Base-by-base conservation (phyloP, 2,329 filamentous ascomycete species). In the Paecilomyces sp. region DNA sequence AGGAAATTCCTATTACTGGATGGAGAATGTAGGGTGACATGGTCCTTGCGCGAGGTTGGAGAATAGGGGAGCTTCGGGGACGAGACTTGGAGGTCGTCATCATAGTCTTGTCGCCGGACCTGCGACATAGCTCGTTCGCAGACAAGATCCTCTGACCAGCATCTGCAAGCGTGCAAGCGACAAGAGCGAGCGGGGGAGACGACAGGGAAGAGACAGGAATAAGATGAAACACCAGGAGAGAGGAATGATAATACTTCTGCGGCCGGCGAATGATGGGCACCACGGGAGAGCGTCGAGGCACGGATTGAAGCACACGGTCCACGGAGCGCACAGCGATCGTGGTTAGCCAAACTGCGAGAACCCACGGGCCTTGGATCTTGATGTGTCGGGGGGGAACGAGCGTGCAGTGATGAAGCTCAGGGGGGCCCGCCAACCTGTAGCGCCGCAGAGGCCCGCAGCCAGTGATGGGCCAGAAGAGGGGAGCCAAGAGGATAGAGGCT, bases 51-150 rank as follows among this genome's bases (percentile, higher is more conserved):
- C 24, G 62, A 33, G 55, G 58, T 56, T 53, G 61, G 33, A 47
- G 60, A 57, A 31, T 54, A 34, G 31, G 59, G 54, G 34, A 54
- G 30, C 50, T 33, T 55, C 30, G 58, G 31, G 33, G 53, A 22
- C 55, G 41, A 18, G n/a, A 33, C 50, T 11, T 58, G 55, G 54
- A 60, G 25, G 57, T 57, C 33, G 55, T 71, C 65, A 65, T 70
- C 66, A 60, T 57, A 64, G 57, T 65, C 66, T 68, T 70, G 70
- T 64, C 67, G 70, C 67, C 61, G 66, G 61, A 62, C 61, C 63
- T 73, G 72, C 66, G 72, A 73, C 72, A 75, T 75, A 67, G 65
- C 69, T 70, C 61, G 61, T 58, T 61, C 59, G 63, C 57, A 58
- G 62, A 61, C 63, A 54, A 55, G 60, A 59, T 64, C 64, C 61